These are phyloP conservation scores for Cyphellophora attinorum DNA, from an alignment of 2,329 filamentous ascomycete species.

Conservation along the genomic window DNA sequence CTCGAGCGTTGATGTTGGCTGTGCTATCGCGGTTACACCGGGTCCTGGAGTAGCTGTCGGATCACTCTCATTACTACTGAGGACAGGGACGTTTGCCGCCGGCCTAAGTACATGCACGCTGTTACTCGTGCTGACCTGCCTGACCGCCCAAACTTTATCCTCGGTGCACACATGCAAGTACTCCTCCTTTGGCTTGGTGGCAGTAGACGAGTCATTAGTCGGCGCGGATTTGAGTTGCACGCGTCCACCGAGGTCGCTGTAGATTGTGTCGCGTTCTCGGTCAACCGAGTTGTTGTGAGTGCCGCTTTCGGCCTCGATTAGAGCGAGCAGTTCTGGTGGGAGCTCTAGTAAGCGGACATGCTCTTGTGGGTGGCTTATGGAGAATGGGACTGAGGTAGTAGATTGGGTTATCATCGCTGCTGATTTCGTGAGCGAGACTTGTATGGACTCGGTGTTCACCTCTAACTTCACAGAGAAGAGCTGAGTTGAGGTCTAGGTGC, in stretches of 20 bases:
- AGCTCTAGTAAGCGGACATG: constrained; percentile 52
- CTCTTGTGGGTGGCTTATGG: constrained; percentile 35
- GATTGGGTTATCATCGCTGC: constrained; percentile 34
- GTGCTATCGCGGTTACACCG: constrained; percentile 29
- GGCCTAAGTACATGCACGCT: constrained; percentile 43
- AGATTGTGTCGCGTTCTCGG: neutral
- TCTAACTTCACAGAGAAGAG: too few species aligned
- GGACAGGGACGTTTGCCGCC: neutral
- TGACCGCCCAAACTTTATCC: constrained; percentile 48
- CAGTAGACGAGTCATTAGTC: constrained; percentile 4
- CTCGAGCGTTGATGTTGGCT: constrained; percentile 34
- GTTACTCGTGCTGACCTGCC: constrained; percentile 58
- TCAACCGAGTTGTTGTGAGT: constrained; percentile 18
- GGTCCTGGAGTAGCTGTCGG: neutral
- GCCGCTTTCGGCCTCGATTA: constrained; percentile 39
- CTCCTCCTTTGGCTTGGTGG: constrained; percentile 19
- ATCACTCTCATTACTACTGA: neutral
- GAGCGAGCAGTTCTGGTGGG: constrained; percentile 45
- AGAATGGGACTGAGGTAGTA: constrained; percentile 27
- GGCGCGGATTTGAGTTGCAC: constrained; percentile 33
- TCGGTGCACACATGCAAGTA: constrained; percentile 47
- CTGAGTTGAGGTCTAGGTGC: too few species aligned
- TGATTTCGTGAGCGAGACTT: too few species aligned
- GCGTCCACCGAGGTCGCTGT: neutral
- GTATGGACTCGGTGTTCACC: too few species aligned